Base-by-base conservation (phyloP, 2,329 filamentous ascomycete genomes). In the Chaetomiaceae sp. region DNA sequence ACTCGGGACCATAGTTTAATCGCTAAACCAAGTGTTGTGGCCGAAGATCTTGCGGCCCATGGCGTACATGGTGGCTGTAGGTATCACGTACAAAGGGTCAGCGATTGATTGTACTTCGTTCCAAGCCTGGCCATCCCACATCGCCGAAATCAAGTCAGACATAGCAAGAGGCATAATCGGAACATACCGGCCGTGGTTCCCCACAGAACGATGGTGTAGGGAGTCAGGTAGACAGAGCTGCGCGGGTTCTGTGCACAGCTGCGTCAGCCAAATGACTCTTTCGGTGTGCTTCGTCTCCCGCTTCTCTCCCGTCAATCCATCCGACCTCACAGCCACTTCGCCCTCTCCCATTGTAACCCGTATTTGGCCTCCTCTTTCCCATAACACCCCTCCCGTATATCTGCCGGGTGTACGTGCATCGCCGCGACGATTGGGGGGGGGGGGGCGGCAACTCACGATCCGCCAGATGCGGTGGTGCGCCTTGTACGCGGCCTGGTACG, bases 21-120 rank as follows among this genome's bases (percentile, higher is more conserved):
- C 74, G 63, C 74, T 70, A 60, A 80, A 86, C 81, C 82, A 89
- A 52, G 82, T 87, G 78, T 88, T 90, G 76, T 90, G 79, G 61
- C 86, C 86, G 53, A 82, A 64, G 55, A 86, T 71, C 72, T 86
- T 81, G 65, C 86, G 84, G 65, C 75, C 70, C 72, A 85, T 82
- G 72, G 83, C 84, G 73, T 86, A 91, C 69, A 87, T 70, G 56
- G 69, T 64, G 44, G 68, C 77, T 81, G 54, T 45, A 37, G 22
- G 49, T n/a, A n/a, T n/a, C n/a, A n/a, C n/a, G n/a, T n/a, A n/a
- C n/a, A n/a, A n/a, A n/a, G n/a, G n/a, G n/a, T n/a, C n/a, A n/a
- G n/a, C n/a, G n/a, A n/a, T n/a, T n/a, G n/a, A n/a, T n/a, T n/a
- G n/a, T n/a, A n/a, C n/a, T n/a, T n/a, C n/a, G n/a, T n/a, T n/a